Evolutionary conservation across 139 green algal species (phyloP), one percentile per base, ranked within the genome.

Genomic region (Coelastrella sp.): DNA sequence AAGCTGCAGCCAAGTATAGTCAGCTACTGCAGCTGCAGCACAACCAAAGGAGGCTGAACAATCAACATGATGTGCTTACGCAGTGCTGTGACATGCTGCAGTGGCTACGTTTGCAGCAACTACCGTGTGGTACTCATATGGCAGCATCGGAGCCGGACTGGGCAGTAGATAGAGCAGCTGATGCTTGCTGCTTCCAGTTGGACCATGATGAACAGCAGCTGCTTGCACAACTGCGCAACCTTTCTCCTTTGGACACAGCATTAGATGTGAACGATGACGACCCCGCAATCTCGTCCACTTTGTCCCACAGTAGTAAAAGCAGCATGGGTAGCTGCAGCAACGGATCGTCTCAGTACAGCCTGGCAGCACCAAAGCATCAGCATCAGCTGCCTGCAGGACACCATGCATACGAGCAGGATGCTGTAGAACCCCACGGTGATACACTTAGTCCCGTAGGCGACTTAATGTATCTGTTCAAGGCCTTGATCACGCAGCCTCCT

Each of bases 21-120:
- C 71, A 79, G 27, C 37, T 79, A 2, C 40, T 57, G 27, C 43
- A 79, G 71, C 41, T 79, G 27, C 71, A 79, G 43, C 71, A 62
- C 3, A 41, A 79, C 41, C 71, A 79, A 25, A 79, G 41, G 41
- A 60, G 5, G 27, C 41, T 79, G 43, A 48, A 60, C n/a, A 60
- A 25, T 37, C 71, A 79, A 27, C 41, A 60, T n/a, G 50, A 48
- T 11, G n/a, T 79, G 40, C 43, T 79, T 8, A 50, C 23, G 34
- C 38, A 48, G 9, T 41, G 45, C 43, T 79, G 71, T 30, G 41
- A 79, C 27, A 17, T 48, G 66, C 37, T 48, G 66, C 34, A 74
- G 35, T 48, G 66, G 66, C 21, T 74, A 11, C 25, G 50, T n/a
- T n/a, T 40, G 27, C 43, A 27, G 25, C 71, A 63, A 7, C 25